Evolutionary conservation across 2,329 filamentous ascomycete genomes (phyloP), one percentile per base, ranked within the genome.

Genomic region (Epichloe bromicola): DNA sequence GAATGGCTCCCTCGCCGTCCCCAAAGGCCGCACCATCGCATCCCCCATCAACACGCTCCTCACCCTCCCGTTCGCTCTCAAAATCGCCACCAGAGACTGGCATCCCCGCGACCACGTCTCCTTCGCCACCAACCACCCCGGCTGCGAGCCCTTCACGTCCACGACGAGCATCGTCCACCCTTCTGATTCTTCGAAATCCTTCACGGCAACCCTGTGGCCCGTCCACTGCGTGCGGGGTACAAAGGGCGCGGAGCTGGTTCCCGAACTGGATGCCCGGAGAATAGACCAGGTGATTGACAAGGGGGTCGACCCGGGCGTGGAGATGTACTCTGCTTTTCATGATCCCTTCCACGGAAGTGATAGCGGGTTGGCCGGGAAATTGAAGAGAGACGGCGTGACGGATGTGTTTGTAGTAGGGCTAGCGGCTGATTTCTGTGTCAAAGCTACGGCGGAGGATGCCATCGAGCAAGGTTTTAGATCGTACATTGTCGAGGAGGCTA

Each of bases 271-370:
- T 47, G 53, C 63, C 14, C 59, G 62, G 7, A 74, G 72, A 15
- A 58, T 95, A n/a, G 76, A 91, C 58, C 59, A 67, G 37, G 71
- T 88, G 30, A 69, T 96, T 14, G 77, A 86, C 58, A 98, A 98
- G 71, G 93, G 93, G 11, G 77, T 74, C 62, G 76, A 88, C 62
- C 65, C 73, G 43, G 72, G 77, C 43, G 78, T 95, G 2, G 93
- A 98, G 68, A 95, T 96, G 86, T 97, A 96, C 69, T 91, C 85
- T 55, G 89, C 85, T 0, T 97, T 98, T 60, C 83, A 84, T 54
- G 86, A 90, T 62, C 86, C 87, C 0, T 91, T 96, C 59, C 69
- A 69, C 34, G 71, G 85, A 14, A 71, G 70, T 26, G 80, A 83
- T 59, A 83, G 78, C 60, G 82, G 82, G 14, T 70, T 97, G 26